These are phyloP conservation scores for Penicillium sumatraense DNA, from an alignment of 2,329 filamentous ascomycete species.

Conservation along the genomic window DNA sequence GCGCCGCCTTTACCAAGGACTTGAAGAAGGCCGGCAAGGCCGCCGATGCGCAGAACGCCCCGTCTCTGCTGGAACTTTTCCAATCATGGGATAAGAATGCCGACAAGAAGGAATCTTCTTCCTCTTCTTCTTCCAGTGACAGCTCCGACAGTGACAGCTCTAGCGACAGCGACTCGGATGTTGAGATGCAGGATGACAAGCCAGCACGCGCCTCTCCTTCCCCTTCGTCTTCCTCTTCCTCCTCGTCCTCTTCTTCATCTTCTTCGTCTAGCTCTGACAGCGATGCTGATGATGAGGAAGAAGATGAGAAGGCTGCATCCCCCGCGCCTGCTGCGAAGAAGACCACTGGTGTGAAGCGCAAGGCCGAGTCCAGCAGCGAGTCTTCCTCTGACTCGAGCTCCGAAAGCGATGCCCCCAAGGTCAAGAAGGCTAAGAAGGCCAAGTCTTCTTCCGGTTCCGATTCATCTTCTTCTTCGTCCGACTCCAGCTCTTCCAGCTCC, in stretches of 20 bases:
- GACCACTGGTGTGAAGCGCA: conserved; percentile 60
- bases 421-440: conserved; percentile 58
- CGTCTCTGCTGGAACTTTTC: conserved; percentile 41
- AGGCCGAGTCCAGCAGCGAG: conserved; percentile 54
- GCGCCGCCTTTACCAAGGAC: conserved; percentile 67
- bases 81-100: conserved; percentile 20
- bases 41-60: conserved; percentile 34
- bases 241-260: conserved; percentile 36
- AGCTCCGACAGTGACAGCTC: conserved; percentile 24
- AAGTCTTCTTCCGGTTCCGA: conserved; percentile 25
- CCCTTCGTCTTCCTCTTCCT: conserved; percentile 11
- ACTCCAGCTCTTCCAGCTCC: conserved; percentile 24
- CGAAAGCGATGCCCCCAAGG: conserved; percentile 53
- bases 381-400: conserved; percentile 52
- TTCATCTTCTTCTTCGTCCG: conserved; percentile 32
- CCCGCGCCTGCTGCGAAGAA: conserved; percentile 31
- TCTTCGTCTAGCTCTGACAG: conserved; percentile 51
- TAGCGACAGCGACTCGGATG: conserved; percentile 42
- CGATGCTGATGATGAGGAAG: conserved; percentile 57
- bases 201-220: conserved; percentile 32
- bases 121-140: conserved; percentile 23
- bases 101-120: conserved; percentile 22
- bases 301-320: conserved; percentile 55
- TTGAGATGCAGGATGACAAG: conserved; percentile 45
- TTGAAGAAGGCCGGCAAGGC: conserved; percentile 41